Conservation (phyloP, 2,329 filamentous ascomycete species). For the Claviceps sp. region DNA sequence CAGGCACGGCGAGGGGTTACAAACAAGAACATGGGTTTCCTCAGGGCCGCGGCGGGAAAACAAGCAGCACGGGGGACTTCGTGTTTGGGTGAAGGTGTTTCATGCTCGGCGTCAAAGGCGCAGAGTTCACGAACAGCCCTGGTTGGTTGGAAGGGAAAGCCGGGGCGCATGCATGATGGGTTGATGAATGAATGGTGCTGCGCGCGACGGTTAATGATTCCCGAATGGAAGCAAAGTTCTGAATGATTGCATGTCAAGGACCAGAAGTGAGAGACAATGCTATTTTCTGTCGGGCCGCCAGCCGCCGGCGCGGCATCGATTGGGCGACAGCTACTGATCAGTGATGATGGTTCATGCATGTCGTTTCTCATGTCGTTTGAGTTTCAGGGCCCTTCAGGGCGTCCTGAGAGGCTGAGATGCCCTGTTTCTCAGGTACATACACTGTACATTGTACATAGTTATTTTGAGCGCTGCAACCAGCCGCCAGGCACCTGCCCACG, state of each 20-base stretch:
- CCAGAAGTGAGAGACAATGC: neutral
- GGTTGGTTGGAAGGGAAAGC: neutral
- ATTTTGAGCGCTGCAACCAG: neutral
- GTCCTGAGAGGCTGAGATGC: neutral
- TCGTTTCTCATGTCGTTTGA: neutral
- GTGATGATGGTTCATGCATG: neutral
- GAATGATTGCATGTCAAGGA: neutral
- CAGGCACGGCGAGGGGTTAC: neutral
- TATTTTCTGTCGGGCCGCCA: neutral
- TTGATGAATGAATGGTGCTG: neutral
- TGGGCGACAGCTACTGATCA: neutral
- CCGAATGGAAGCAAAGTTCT: neutral
- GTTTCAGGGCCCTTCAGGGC: neutral
- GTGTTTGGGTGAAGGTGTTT: neutral
- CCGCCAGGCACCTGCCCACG: neutral
- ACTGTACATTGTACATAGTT: too few species aligned
- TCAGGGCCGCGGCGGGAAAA: too few species aligned
- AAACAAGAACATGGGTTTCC: neutral
- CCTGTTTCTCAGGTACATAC: neutral
- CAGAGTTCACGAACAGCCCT: neutral
- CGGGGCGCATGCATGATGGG: neutral
- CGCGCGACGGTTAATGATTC: neutral
- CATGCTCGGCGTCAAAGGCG: constrained; percentile 1
- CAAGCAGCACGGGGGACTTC: neutral
- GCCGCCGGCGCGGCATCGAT: neutral